A percentile compares a stretch with the other conserved stretches of the same genome.
phyloP scores from a whole-genome alignment of 2,329 filamentous ascomycete species.

The Pseudogymnoascus sp. region DNA sequence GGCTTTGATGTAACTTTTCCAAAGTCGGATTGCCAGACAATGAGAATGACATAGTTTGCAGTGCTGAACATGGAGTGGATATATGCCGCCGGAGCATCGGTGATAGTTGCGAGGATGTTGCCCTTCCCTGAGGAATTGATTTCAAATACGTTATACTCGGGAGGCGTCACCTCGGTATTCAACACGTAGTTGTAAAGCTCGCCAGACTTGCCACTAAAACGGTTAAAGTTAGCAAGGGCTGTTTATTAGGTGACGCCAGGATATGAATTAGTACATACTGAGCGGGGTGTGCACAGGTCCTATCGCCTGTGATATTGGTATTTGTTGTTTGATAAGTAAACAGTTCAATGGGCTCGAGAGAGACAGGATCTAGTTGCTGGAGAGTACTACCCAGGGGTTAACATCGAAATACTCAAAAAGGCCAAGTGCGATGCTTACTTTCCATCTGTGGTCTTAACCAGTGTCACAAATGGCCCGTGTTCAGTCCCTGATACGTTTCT shows the following conservation, averaged over 20 bases:
- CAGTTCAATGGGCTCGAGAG: neutral
- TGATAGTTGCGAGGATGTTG: slow-evolving; percentile 63
- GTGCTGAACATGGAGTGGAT: slow-evolving; percentile 75
- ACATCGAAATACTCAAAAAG: neutral
- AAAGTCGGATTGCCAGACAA: slow-evolving; percentile 4
- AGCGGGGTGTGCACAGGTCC: slow-evolving; percentile 60
- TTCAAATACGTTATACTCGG: slow-evolving; percentile 63
- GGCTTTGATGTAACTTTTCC: neutral
- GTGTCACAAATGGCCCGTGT: neutral
- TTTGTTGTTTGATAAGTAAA: neutral
- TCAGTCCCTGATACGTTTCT: slow-evolving; percentile 1
- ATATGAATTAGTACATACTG: slow-evolving; percentile 59
- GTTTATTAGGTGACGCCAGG: too few species aligned
- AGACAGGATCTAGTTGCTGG: neutral
- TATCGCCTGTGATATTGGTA: neutral
- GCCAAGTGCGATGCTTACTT: neutral
- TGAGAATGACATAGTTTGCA: slow-evolving; percentile 60
- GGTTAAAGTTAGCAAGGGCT: slow-evolving; percentile 53
- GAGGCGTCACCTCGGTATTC: slow-evolving; percentile 45
- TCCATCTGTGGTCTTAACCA: neutral
- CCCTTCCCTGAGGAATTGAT: slow-evolving; percentile 57
- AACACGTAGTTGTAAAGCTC: slow-evolving; percentile 78
- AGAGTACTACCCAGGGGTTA: neutral
- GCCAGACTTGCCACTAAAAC: slow-evolving; percentile 59
- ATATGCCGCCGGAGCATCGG: slow-evolving; percentile 49